Evolutionary conservation across 169 alveolate genomes (phyloP), one percentile per base, ranked within the genome.

Genomic region (Plasmodium billcollinsi): DNA sequence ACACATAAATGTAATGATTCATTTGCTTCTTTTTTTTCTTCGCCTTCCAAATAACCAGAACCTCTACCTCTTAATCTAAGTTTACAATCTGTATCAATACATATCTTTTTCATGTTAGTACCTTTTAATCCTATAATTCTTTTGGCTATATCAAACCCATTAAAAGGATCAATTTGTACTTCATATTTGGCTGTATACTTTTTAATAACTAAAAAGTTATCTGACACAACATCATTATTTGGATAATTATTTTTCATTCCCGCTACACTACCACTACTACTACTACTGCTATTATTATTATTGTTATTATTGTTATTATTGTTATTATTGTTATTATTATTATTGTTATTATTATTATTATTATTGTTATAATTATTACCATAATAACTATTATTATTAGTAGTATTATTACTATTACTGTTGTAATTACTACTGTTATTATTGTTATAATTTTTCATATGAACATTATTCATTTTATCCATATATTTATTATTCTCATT

Each of bases 11-110:
- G 98, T 18, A 98, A 94, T 5, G 99, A 98, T 78, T 98, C 99
- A 45, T 95, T 88, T 73, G 96, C 95, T 91, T 98, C 99, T 92
- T 95, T 96, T 76, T 96, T 90, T 69, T 78, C 93, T 52, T 97
- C 97, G 39, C 99, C 98, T 95, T 97, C 99, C 89, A 97, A 95
- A 92, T 95, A 97, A 3, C 99, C 99, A 2, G 99, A 98, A 11
- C 98, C 99, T 73, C 91, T 92, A 29, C 99, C 99, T 91, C 98
- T 95, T 49, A 98, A 93, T 88, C 99, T 93, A 52, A 98, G 89
- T 88, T 98, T 98, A 45, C 97, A 97, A 45, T 47, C 94, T 14
- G 95, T 91, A 67, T 73, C 92, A 58, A 97, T 97, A 47, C 97
- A 95, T 49, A 98, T 98, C 83, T 96, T 90, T 90, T 98, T 98